Base-by-base conservation (phyloP, 2,329 filamentous ascomycete species). In the Arthrobotrys sphaeroides region DNA sequence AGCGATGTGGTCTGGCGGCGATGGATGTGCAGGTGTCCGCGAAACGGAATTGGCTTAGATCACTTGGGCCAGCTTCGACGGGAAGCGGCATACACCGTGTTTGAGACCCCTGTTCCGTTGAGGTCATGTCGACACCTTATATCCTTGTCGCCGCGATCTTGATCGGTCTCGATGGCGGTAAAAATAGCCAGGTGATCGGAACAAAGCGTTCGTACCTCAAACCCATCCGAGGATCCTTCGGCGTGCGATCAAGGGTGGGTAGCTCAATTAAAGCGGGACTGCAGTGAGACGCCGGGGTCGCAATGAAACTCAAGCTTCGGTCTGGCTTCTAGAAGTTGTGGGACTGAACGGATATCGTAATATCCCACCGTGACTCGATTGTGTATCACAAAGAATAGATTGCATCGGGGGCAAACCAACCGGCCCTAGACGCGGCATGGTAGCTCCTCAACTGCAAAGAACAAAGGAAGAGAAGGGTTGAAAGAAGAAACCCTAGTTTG, bases 51-150 rank as follows among this genome's bases (percentile, higher is more conserved):
- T 24, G 55, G 24, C 55, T 43, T 31, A 4, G 12, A 42, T 60
- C 36, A 18, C 20, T 45, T 13, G 62, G 62, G 16, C 10, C 4
- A 43, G 13, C 22, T 57, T 57, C 12, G 20, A 68, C 64, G 64
- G 49, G 64, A 68, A 45, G 49, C n/a, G 31, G 40, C 64, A 59
- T 59, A 57, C 26, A 55, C 49, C 61, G 61, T 65, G 61, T 65
- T 65, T 65, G 61, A 65, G 22, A 40, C 61, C 61, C 61, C 61
- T 65, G 61, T 42, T 24, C 42, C 22, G 40, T 47, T 10, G 38
- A 45, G 26, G 40, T 40, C 31, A 40, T 62, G 57, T 64, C 38
- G 59, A 51, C 43, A 45, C 59, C 31, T 24, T 10, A 64, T 42
- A 47, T 22, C 38, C 57, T 24, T 47, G 38, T 62, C 36, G 24